Evolutionary conservation across 108 stramenopile genomes (phyloP), one percentile per base, ranked within the genome.

Genomic region (Nitzschia inconspicua): DNA sequence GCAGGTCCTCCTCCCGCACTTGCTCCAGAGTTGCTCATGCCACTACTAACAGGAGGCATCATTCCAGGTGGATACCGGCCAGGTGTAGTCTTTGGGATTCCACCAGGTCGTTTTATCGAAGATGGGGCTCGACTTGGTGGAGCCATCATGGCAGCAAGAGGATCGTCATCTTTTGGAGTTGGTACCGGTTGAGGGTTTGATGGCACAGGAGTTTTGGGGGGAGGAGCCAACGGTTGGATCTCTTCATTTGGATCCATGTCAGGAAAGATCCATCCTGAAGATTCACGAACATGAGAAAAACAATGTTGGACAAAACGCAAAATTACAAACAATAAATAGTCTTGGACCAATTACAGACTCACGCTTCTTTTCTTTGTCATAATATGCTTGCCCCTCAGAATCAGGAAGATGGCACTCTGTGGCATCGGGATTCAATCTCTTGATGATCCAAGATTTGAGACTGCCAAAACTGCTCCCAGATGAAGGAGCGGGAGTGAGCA

Each of bases 71-170:
- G 43, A 26, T 30, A 25, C 19, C 60, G 63, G 37, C 50, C 62
- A 14, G 36, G 25, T 0, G 27, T 18, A 14, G 19, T 25, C 49
- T 25, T 37, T 4, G 55, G 44, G 1, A n/a, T 49, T 40, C 40
- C 44, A 4, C 35, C 61, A 1, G 47, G 60, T 3, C 56, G 24
- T 26, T 43, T 34, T 14, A 26, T 20, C 3, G 70, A 23, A n/a
- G 70, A 49, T 13, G 60, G 59, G 0, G 29, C 53, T 6, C 65
- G 63, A 16, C 72, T 77, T 44, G 93, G 91, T 18, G 91, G 94
- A 25, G 94, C 94, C 94, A 95, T 95, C 79, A 95, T 72, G 22
- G 88, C 84, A 26, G 90, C 84, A 13, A 95, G 65, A n/a, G 94
- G 89, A 75, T 94, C 93, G 41, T 64, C 48, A 39, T 55, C 40